Evolutionary conservation across 2,329 filamentous ascomycete genomes (phyloP), one percentile per base, ranked within the genome.

Genomic region (Peltaster fructicola): DNA sequence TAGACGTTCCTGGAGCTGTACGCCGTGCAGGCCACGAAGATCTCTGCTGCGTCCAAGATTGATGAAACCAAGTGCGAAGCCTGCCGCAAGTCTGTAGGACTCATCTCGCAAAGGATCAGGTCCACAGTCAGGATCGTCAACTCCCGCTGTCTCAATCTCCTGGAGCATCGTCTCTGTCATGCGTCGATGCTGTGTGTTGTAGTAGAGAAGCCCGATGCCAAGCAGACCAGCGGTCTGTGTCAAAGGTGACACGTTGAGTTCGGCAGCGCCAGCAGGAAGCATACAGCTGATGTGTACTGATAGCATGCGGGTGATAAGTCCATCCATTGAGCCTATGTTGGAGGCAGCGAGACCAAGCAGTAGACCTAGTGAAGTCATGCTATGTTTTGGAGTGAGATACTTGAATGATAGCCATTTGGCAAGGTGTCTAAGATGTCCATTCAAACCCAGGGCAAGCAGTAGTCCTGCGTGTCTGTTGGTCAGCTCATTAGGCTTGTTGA

Each of bases 101-200:
- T 98, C 88, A 44, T 90, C 85, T 13, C 85, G 72, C 23, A 95
- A 54, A 12, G 73, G 72, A 40, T 92, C 80, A 29, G 84, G 76
- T 6, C 63, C 58, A 14, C 61, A 59, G 25, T 46, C 45, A 4
- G 61, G 59, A 31, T 93, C 84, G 26, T 85, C 77, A 17, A 78
- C 65, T 14, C 88, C 81, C 25, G 81, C 65, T 34, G 84, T 76
- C 47, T 93, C 82, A 32, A 98, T 88, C 48, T 98, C 88, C 0
- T 85, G 95, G 24, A 98, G 68, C 81, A 98, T 93, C 10, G 95
- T 81, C 48, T 98, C 88, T 45, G 82, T 95, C 88, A 98, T 98
- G 17, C 90, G 73, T 15, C 90, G 77, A 52, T 98, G 90, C 43
- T 95, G 85, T 14, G 84, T 93, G 45, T 84, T 77, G 53, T 77